Evolutionary conservation across 148 eudicot genomes (phyloP), one percentile per base, ranked within the genome.

Genomic region (Chenopodium formosanum): DNA sequence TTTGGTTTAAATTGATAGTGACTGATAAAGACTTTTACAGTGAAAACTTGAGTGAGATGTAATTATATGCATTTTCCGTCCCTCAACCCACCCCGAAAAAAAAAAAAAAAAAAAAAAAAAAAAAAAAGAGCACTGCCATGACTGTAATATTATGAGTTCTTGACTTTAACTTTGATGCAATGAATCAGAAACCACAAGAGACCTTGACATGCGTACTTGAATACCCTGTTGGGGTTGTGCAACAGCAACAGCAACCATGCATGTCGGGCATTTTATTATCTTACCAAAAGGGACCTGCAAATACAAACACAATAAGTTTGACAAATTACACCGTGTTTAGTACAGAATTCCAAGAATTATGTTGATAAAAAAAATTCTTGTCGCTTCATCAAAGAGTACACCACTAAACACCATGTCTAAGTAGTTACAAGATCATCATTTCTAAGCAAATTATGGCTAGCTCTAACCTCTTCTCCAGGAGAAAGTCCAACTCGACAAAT

Each of bases 161-260:
- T 23, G 64, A 60, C 60, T 64, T 50, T 0, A 67, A 72, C 25
- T 76, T 63, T 7, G 78, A 32, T 65, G 83, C 31, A 56, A 52
- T 52, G 73, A 23, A 82, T 56, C 3, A 76, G 71, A 62, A 70
- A 72, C 56, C 70, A 71, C 44, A 75, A 71, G 80, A 79, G 81
- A 79, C 83, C 83, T 85, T 80, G 50, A 86, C 78, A 74, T 85
- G 89, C 94, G 80, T 92, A 87, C 99, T 91, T 96, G 99, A 84
- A 92, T 89, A 90, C 99, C 98, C 91, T 94, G 90, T 84, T 94
- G 98, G 14, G 99, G 99, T 78, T 96, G 99, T 78, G 99, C 94
- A 84, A 96, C 99, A 70, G 94, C 88, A 74, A 92, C 91, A 67
- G 99, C 94, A 77, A 96, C 84, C 92, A 76, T 72, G 84, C 99